phyloP scores from a whole-genome alignment of 345 rosid genomes.

The Dovyalis caffra region DNA sequence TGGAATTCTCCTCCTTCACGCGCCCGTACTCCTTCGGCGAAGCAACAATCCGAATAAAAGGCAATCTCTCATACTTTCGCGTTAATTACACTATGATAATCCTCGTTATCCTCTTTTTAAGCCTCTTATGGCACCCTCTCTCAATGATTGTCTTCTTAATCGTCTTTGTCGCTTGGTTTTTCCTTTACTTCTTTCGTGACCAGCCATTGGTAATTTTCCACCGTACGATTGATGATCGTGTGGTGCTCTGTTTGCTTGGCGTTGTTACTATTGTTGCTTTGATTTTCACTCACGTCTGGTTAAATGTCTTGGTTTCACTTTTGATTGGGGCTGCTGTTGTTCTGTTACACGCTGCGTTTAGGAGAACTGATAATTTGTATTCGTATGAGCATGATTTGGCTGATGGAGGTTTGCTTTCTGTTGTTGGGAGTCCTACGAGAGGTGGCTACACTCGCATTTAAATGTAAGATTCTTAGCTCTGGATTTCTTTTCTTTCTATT shows the following conservation, averaged over 20 bases:
- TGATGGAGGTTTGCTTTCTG: conserved; percentile 41
- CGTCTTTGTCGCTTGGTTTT: conserved; percentile 58
- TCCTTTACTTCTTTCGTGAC: conserved; percentile 61
- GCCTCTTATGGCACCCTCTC: conserved; percentile 73
- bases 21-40: conserved; percentile 49
- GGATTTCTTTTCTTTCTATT: not conserved
- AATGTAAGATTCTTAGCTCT: not conserved
- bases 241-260: conserved; percentile 43
- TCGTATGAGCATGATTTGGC: conserved; percentile 34
- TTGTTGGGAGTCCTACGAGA: conserved; percentile 49
- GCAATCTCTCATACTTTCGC: conserved; percentile 57
- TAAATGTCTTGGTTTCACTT: conserved; percentile 57
- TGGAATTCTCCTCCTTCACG: conserved; percentile 32
- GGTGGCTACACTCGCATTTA: conserved; percentile 41
- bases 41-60: conserved; percentile 40
- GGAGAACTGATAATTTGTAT: conserved; percentile 58
- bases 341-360: conserved; percentile 44
- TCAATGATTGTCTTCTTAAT: conserved; percentile 58
- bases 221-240: conserved; percentile 52
- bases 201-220: conserved; percentile 37
- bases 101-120: conserved; percentile 51
- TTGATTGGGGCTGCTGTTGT: conserved; percentile 44
- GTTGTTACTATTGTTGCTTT: conserved; percentile 46
- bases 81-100: conserved; percentile 56
- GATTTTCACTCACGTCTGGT: conserved; percentile 54